Percentiles rank a stretch among this genome's conserved stretches.
Conservation (phyloP, 2,329 filamentous ascomycete genomes). For the Xylariaceae sp. region DNA sequence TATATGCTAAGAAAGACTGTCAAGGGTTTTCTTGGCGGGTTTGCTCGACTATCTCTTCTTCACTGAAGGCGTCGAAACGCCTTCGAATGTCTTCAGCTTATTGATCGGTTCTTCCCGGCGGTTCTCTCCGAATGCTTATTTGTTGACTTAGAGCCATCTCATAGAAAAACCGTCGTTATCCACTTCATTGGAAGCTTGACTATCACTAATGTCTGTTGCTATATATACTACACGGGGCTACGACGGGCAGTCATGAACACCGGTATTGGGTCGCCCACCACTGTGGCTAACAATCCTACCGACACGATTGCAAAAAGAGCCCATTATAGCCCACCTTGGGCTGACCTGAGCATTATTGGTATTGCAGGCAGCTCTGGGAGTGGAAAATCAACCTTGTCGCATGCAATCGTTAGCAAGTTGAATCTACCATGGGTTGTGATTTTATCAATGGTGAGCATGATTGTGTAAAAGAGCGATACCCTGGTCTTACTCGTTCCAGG, state of each 20-base stretch:
- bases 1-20: not conserved
- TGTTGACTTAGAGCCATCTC: constrained; percentile 16
- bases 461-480: constrained; percentile 17
- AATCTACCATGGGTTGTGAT: constrained; percentile 98
- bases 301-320: constrained; percentile 59
- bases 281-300: constrained; percentile 37
- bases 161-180: constrained; percentile 4
- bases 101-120: not conserved
- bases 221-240: constrained; percentile 11
- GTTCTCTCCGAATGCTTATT: constrained; percentile 6
- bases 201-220: constrained; percentile 15
- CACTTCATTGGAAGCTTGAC: constrained; percentile 1
- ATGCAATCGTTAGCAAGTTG: constrained; percentile 86
- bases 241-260: constrained; percentile 33
- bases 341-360: constrained; percentile 93
- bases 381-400: constrained; percentile 89
- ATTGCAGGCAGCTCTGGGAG: constrained; percentile 95
- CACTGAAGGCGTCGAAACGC: not conserved
- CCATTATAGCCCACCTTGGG: constrained; percentile 94
- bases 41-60: not conserved
- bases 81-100: not conserved
- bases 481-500: constrained; percentile 55
- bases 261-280: constrained; percentile 30
- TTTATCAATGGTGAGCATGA: constrained; percentile 77
- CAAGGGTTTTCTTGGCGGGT: not conserved